These are phyloP conservation scores for Salvia splendens DNA, from an alignment of 257 asterid species.

Conservation along the genomic window DNA sequence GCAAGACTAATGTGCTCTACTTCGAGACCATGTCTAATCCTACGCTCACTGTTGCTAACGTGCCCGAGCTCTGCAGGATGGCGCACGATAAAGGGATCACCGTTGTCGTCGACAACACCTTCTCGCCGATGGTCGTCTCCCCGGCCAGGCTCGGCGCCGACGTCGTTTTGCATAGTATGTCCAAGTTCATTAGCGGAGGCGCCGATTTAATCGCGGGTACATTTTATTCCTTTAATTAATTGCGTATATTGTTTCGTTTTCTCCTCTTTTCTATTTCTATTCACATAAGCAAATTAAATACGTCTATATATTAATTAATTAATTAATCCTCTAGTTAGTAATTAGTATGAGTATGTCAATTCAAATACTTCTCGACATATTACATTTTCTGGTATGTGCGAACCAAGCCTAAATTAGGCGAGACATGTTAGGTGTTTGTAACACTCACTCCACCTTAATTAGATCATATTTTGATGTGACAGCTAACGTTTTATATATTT, in stretches of 20 bases:
- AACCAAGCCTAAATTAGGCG: too few species aligned
- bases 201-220: constrained; percentile 93
- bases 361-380: too few species aligned
- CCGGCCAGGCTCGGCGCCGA: constrained; percentile 93
- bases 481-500: background rate
- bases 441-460: background rate
- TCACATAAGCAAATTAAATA: too few species aligned
- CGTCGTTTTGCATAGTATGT: constrained; percentile 87
- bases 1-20: constrained; percentile 72
- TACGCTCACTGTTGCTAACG: constrained; percentile 74
- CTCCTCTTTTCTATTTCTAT: background rate
- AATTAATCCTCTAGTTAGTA: too few species aligned
- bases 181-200: constrained; percentile 92
- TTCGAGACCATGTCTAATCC: constrained; percentile 85
- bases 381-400: too few species aligned
- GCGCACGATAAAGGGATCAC: constrained; percentile 82
- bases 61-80: constrained; percentile 77
- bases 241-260: background rate
- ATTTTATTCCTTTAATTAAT: background rate
- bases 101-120: constrained; percentile 92
- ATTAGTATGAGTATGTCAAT: too few species aligned
- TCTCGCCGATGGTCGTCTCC: constrained; percentile 90
- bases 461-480: background rate
- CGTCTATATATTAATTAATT: too few species aligned
- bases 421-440: too few species aligned